Evolutionary conservation across 345 rosid species (phyloP).

Genomic region (Erucastrum elatum): DNA sequence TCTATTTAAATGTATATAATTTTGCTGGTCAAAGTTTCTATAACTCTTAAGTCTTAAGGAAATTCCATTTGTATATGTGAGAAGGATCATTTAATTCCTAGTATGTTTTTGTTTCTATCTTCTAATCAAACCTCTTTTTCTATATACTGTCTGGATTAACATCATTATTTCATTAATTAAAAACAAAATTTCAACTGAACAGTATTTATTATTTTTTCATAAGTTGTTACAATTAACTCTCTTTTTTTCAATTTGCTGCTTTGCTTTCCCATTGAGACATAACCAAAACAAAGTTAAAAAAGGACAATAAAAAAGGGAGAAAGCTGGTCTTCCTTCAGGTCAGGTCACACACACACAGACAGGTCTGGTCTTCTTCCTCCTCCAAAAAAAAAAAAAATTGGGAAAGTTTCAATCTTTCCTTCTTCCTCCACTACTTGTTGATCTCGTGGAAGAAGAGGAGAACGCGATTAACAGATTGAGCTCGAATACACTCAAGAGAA

Average conservation of each 20-base stretch:
- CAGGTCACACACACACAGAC: conserved; percentile 2
- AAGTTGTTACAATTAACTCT: not conserved
- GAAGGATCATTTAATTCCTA: not conserved
- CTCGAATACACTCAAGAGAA: conserved; percentile 13
- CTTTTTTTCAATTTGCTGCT: not conserved
- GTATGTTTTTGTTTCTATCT: not conserved
- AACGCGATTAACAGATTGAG: conserved; percentile 13
- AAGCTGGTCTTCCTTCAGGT: conserved; percentile 15
- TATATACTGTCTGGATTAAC: not conserved
- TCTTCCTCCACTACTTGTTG: conserved; percentile 8
- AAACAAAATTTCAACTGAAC: not conserved
- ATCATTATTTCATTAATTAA: not conserved
- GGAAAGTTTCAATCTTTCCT: conserved; percentile 32
- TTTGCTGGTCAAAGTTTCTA: not conserved
- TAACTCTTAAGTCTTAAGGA: not conserved
- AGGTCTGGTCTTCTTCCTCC: conserved; percentile 36
- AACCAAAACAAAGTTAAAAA: not conserved
- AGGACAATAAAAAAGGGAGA: not conserved
- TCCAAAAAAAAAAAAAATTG: conserved; percentile 22
- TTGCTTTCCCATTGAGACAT: not conserved
- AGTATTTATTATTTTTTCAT: not conserved
- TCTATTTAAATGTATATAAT: not conserved
- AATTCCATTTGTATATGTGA: not conserved
- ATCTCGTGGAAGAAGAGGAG: not conserved
- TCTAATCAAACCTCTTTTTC: not conserved